Evolutionary conservation across 2,329 filamentous ascomycete species (phyloP).

Genomic region (Lasiodiplodia sp.): DNA sequence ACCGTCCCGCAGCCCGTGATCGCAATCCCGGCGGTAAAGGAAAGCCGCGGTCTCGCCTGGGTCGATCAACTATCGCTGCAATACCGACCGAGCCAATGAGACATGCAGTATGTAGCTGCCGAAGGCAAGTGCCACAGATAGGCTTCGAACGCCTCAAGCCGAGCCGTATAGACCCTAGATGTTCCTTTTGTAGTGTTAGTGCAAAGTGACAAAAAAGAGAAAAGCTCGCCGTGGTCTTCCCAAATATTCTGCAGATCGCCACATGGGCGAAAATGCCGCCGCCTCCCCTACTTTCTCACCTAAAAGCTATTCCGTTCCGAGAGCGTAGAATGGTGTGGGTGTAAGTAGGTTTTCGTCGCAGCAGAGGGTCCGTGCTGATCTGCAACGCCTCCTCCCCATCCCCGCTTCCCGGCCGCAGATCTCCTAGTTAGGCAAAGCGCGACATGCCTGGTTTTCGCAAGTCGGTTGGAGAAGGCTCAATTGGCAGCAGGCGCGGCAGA

Average conservation of each 20-base stretch:
- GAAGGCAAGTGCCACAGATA: neutral
- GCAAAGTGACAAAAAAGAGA: neutral
- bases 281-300: neutral
- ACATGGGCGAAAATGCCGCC: neutral
- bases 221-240: neutral
- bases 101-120: neutral
- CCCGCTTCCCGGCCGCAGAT: neutral
- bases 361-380: neutral
- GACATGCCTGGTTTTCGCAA: neutral
- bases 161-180: neutral
- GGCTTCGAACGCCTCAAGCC: neutral
- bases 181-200: neutral
- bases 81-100: neutral
- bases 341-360: neutral
- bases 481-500: neutral
- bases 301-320: neutral
- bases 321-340: neutral
- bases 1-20: neutral
- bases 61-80: neutral
- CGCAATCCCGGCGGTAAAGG: neutral
- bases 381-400: neutral
- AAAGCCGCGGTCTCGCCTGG: neutral
- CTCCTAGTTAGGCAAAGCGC: neutral
- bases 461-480: neutral
- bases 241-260: neutral